Conservation (phyloP, 2,329 filamentous ascomycete genomes). For the Clonostachys rosea region DNA sequence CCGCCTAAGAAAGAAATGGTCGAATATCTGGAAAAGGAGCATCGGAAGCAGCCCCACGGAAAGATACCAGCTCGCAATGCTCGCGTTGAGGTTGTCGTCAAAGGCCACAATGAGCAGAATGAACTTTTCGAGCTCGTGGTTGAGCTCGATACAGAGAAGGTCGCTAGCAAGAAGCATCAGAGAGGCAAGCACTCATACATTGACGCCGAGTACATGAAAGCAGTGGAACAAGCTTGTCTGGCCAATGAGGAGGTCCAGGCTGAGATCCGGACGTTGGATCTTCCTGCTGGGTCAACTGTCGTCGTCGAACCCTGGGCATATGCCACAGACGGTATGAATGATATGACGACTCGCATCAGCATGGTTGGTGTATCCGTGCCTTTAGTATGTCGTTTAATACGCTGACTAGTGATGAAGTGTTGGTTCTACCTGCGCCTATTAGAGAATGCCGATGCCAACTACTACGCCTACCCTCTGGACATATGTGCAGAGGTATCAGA, state of each 20-base stretch:
- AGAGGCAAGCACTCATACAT: constrained; percentile 38
- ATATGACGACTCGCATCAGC: constrained; percentile 37
- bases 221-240: constrained; percentile 40
- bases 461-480: constrained; percentile 49
- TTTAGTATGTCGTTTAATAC: too few relatives aligned
- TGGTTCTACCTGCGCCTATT: constrained; percentile 18
- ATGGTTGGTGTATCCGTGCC: constrained; percentile 29
- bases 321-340: constrained; percentile 45
- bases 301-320: constrained; percentile 52
- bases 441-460: constrained; percentile 41
- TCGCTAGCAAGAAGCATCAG: constrained; percentile 19
- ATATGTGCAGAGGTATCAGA: constrained; percentile 43
- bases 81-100: constrained; percentile 26
- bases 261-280: constrained; percentile 30
- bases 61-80: constrained; percentile 13
- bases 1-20: constrained; percentile 42
- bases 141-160: constrained; percentile 13
- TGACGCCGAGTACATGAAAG: constrained; percentile 40
- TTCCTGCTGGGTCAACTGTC: constrained; percentile 37
- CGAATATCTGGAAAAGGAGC: constrained; percentile 32
- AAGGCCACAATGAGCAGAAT: constrained; percentile 2
- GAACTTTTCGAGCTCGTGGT: constrained; percentile 19
- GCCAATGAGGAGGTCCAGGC: constrained; percentile 32
- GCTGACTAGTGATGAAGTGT: constrained; percentile 5
- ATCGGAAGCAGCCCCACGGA: constrained; percentile 14